Evolutionary conservation across 805 yeast species (phyloP).

Genomic region (Candida krabiensis): DNA sequence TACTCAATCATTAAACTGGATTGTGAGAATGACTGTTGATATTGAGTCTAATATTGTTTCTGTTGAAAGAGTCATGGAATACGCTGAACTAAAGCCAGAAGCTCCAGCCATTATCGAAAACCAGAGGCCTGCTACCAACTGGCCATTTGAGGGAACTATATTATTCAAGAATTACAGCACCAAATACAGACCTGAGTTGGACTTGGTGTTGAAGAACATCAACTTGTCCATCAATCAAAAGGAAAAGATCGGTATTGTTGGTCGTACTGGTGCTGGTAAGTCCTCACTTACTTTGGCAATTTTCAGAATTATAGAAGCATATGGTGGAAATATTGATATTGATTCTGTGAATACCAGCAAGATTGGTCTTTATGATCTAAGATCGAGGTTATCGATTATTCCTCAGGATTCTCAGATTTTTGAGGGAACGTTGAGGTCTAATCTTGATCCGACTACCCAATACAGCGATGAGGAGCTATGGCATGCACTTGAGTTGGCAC

Average conservation of each 20-base stretch:
- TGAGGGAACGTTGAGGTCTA: slow-evolving; percentile 81
- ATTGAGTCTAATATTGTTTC: slow-evolving; percentile 95
- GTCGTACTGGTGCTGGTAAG: slow-evolving; percentile 97
- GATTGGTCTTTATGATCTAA: slow-evolving; percentile 75
- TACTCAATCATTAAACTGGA: slow-evolving; percentile 94
- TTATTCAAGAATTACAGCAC: slow-evolving; percentile 75
- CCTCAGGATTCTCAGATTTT: slow-evolving; percentile 95
- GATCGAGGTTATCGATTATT: slow-evolving; percentile 77
- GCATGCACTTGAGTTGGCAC: slow-evolving; percentile 76
- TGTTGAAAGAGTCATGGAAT: slow-evolving; percentile 67
- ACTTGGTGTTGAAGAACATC: slow-evolving; percentile 71
- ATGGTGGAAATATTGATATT: slow-evolving; percentile 60
- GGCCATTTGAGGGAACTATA: slow-evolving; percentile 77
- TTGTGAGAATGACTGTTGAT: slow-evolving; percentile 98
- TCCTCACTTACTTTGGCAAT: slow-evolving; percentile 81
- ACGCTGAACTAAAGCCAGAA: slow-evolving; percentile 57
- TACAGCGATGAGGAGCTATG: slow-evolving; percentile 79
- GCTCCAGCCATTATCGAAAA: slow-evolving; percentile 60
- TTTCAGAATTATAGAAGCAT: slow-evolving; percentile 79
- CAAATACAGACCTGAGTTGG: slow-evolving; percentile 79
- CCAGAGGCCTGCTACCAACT: slow-evolving; percentile 58
- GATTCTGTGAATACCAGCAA: slow-evolving; percentile 66
- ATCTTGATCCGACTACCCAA: slow-evolving; percentile 76
- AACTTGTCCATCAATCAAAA: slow-evolving; percentile 61
- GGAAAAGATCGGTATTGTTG: slow-evolving; percentile 94